Evolutionary conservation across 2,329 filamentous ascomycete species (phyloP).

Genomic region (Fusarium albidum): DNA sequence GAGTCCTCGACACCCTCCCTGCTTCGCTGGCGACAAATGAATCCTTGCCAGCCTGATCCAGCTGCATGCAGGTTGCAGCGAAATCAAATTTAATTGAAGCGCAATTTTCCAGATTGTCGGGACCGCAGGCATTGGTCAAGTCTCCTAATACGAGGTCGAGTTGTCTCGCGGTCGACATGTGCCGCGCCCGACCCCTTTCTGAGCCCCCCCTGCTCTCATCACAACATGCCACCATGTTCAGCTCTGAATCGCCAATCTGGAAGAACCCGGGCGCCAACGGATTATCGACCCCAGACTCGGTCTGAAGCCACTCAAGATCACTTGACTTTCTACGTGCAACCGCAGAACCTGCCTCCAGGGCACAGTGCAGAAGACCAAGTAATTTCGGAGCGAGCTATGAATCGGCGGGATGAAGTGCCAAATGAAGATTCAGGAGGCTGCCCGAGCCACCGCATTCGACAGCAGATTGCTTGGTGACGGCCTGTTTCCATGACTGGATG

Average conservation of each 20-base stretch:
- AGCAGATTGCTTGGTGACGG: too few relatives aligned
- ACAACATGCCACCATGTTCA: slow-evolving; percentile 25
- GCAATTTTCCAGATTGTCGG: slow-evolving; percentile 50
- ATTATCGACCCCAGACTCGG: slow-evolving; percentile 25
- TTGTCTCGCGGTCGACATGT: slow-evolving; percentile 29
- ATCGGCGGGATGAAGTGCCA: not conserved
- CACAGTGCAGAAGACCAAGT: not conserved
- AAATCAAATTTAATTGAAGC: slow-evolving; percentile 43
- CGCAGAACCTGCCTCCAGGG: not conserved
- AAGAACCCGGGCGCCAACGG: slow-evolving; percentile 29
- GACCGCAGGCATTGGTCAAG: slow-evolving; percentile 38
- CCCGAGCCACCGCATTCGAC: too few relatives aligned
- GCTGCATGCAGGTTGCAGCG: slow-evolving; percentile 37
- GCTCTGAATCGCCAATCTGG: slow-evolving; percentile 35
- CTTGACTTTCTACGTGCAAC: slow-evolving; percentile 32
- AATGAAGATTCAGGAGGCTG: too few relatives aligned
- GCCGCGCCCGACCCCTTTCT: slow-evolving; percentile 24
- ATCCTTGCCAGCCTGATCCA: slow-evolving; percentile 30
- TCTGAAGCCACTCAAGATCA: slow-evolving; percentile 31
- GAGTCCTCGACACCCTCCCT: slow-evolving; percentile 37
- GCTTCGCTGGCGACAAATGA: slow-evolving; percentile 19
- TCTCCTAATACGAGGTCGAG: slow-evolving; percentile 36
- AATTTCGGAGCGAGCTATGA: not conserved
- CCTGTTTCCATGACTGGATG: not conserved
- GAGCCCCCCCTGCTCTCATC: slow-evolving; percentile 16